Evolutionary conservation across 164 flowering plant genomes (phyloP), one percentile per base, ranked within the genome.

Genomic region (Dillenia suffruticosa): DNA sequence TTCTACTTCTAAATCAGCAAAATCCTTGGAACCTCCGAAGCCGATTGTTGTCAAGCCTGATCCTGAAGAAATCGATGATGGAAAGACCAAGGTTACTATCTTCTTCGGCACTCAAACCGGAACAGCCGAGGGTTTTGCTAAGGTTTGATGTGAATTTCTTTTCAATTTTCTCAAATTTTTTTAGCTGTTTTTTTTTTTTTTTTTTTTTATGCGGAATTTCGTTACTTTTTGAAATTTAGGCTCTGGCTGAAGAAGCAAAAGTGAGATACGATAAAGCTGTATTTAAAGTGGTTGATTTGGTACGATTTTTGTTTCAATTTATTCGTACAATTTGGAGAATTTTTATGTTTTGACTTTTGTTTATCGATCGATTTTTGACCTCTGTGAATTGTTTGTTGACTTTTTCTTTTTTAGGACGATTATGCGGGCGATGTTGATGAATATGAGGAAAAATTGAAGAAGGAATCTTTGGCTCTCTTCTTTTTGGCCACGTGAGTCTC

Each of bases 61-160:
- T 22, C 68, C 62, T 1, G 96, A 87, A 9, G 97, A 90, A 14
- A 81, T 74, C 10, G 95, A 89, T 62, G 89, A 81, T 47, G 96
- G 96, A 9, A 83, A 64, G 81, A 82, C 77, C 77, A 90, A 86
- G 75, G 97, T 93, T 62, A 84, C 93, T 50, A 67, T 93, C 68
- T 84, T 93, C 67, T 93, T 83, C 59, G 98, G 98, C 5, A 93
- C 97, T 0, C 98, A 93, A 70, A 93, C 98, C 26, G 98, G 98
- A 2, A 93, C 98, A 0, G 97, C 98, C 32, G 98, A 93, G 69
- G 98, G 98, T n/a, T 93, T 93, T 57, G 98, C 98, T 1, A 93
- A 93, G 97, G 98, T 92, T 14, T 10, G 63, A 40, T 9, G 11
- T 50, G 16, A 1, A 13, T 26, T n/a, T 40, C 48, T 40, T 19